Evolutionary conservation across 805 yeast species (phyloP), one percentile per base, ranked within the genome.

Genomic region (Ogataea methylovora): DNA sequence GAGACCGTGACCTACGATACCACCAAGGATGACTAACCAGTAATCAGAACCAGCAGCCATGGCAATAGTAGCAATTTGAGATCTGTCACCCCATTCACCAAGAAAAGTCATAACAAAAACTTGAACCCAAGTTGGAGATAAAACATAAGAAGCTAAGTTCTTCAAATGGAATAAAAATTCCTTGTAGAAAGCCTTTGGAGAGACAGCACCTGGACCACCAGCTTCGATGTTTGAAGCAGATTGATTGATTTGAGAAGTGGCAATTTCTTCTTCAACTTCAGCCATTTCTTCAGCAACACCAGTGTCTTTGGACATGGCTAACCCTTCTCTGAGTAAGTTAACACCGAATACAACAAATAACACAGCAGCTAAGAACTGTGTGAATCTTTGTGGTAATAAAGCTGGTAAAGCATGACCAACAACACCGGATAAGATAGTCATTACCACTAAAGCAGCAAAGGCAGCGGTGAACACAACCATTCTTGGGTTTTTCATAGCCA

Each of bases 31-130:
- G 26, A 88, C 94, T 45, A 69, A 69, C 88, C 92, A 79, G 61
- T 86, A 92, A 57, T 87, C 83, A 29, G 86, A 79, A 26, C 96
- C 96, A 1, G 98, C 95, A 34, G 97, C 97, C 94, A 92, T 83
- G 27, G 97, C 97, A 49, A 92, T 87, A 23, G 97, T 92, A 29
- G 97, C 95, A 36, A 92, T 86, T 63, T 92, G 99, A 10, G 97
- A 87, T 51, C 98, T 78, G 60, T 92, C 99, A 33, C 99, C 99
- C 94, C 97, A 87, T 63, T 92, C 99, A 40, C 97, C 98, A 32
- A 92, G 64, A 57, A 92, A 92, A 4, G 95, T 85, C 97, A 92
- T 90, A 35, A 77, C 76, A 53, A 92, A 92, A 4, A 90, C 90
- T 65, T 90, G 96, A 44, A 87, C 80, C 88, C 95, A 92, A 8